Evolutionary conservation across 768 basidiomycete species (phyloP), one percentile per base, ranked within the genome.

Genomic region (Pisolithus tinctorius): DNA sequence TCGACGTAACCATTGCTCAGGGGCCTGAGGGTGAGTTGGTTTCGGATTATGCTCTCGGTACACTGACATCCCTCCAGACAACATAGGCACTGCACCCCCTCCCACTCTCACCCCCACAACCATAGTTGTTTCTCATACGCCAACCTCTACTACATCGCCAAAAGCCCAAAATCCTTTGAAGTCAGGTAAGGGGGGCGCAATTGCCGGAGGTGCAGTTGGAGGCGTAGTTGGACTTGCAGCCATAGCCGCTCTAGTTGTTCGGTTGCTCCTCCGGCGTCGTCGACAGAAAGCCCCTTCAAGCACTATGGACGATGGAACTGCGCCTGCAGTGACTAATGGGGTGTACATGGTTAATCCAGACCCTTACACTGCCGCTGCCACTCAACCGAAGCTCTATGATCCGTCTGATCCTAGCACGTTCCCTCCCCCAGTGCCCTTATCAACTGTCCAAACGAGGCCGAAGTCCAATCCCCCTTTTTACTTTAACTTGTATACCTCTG

Each of bases 1-100:
- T 79, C 57, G 69, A 77, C 45, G 62, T 62, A 37, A 61, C 69
- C 1, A 52, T 60, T 17, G 78, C 77, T 20, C 66, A 67, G 50
- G 50, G 61, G 4, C 43, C 44, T 25, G 65, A 65, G 3, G 65
- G 65, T 67, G 40, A 40, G 55, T 47, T 46, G 2, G 56, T n/a
- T 30, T 36, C 6, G 30, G 4, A 31, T 31, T 11, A 31, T 11
- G 8, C 8, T 10, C 8, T 31, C 30, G 30, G 11, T 31, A 31
- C 11, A 31, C 30, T 10, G 30, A 31, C 10, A 31, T 9, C 30
- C 9, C 2, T 31, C 30, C 30, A 31, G 30, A 11, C 20, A 20
- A 20, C 20, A 20, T 20, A 20, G 20, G 20, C 20, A 20, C 20
- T 20, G 20, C 20, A 20, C 20, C 2, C 20, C 20, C 20, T 20